A percentile compares a stretch with the other conserved stretches of the same genome.
These are phyloP conservation scores for Panellus pusillus DNA, from an alignment of 768 basidiomycete species.

Conservation along the genomic window DNA sequence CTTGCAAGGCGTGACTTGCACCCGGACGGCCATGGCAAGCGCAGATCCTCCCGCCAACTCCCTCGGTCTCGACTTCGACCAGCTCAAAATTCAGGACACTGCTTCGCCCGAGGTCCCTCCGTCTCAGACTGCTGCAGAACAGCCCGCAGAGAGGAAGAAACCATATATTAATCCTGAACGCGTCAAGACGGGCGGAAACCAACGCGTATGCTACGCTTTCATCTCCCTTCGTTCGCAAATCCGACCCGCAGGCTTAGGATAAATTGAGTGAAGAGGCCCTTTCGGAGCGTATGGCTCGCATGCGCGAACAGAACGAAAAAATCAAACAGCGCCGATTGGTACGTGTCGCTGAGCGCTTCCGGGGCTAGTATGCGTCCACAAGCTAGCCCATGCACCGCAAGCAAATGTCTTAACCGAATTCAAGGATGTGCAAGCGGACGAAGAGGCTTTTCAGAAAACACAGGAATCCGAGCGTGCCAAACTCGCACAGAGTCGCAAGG, in stretches of 20 bases:
- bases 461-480: slow-evolving; percentile 64
- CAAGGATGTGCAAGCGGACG: slow-evolving; percentile 80
- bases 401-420: too few species aligned
- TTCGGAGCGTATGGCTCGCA: slow-evolving; percentile 65
- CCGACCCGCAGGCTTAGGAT: slow-evolving; percentile 43
- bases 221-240: background rate
- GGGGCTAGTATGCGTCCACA: too few species aligned
- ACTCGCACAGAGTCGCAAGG: slow-evolving; percentile 57
- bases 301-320: slow-evolving; percentile 72
- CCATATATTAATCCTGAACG: slow-evolving; percentile 83
- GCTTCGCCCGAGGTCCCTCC: slow-evolving; percentile 12
- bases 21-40: slow-evolving; percentile 35
- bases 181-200: slow-evolving; percentile 77
- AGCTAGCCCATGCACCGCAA: too few species aligned
- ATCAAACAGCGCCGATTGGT: slow-evolving; percentile 71
- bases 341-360: slow-evolving; percentile 20
- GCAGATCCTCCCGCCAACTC: slow-evolving; percentile 49
- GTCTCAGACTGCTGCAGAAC: slow-evolving; percentile 13
- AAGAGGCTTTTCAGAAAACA: slow-evolving; percentile 72
- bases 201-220: slow-evolving; percentile 50
- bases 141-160: slow-evolving; percentile 54
- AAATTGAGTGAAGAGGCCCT: slow-evolving; percentile 70
- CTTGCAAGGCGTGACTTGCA: slow-evolving; percentile 19
- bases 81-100: slow-evolving; percentile 39
- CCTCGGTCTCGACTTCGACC: slow-evolving; percentile 70